Conservation (phyloP, 2,329 filamentous ascomycete genomes). For the Fusarium tricinctum region DNA sequence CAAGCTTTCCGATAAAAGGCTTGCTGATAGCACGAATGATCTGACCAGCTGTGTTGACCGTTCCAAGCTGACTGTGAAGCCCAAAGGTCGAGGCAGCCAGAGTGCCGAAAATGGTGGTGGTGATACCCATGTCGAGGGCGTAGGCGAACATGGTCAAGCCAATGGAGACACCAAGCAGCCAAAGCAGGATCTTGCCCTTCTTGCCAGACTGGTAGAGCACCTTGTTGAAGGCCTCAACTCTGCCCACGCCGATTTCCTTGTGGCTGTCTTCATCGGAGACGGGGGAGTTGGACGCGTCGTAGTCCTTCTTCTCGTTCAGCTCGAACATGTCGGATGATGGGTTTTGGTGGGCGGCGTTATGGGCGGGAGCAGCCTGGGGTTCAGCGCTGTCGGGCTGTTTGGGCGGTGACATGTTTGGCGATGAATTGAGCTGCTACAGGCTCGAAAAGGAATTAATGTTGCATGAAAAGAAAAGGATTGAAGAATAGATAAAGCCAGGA, state of each 20-base stretch:
- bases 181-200: constrained; percentile 54
- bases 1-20: constrained; percentile 57
- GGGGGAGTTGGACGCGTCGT: constrained; percentile 25
- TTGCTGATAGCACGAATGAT: constrained; percentile 58
- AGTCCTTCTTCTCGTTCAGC: constrained; percentile 27
- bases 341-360: constrained; percentile 2
- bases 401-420: constrained; percentile 20
- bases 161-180: constrained; percentile 55
- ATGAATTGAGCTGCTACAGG: not conserved
- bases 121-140: constrained; percentile 57
- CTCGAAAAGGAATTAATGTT: not conserved
- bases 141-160: constrained; percentile 58
- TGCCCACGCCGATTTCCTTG: constrained; percentile 52
- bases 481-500: not conserved
- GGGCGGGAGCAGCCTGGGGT: not conserved
- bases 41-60: constrained; percentile 52
- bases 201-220: constrained; percentile 56
- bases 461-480: not conserved
- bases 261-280: constrained; percentile 18
- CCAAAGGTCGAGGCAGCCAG: constrained; percentile 55
- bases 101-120: constrained; percentile 52
- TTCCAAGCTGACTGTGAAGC: constrained; percentile 51
- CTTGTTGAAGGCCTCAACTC: constrained; percentile 58
- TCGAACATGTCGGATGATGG: constrained; percentile 19
- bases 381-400: constrained; percentile 2